A percentile compares a stretch with the other conserved stretches of the same genome.
These are phyloP conservation scores for Colletotrichum tofieldiae DNA, from an alignment of 2,329 filamentous ascomycete species.

Conservation along the genomic window DNA sequence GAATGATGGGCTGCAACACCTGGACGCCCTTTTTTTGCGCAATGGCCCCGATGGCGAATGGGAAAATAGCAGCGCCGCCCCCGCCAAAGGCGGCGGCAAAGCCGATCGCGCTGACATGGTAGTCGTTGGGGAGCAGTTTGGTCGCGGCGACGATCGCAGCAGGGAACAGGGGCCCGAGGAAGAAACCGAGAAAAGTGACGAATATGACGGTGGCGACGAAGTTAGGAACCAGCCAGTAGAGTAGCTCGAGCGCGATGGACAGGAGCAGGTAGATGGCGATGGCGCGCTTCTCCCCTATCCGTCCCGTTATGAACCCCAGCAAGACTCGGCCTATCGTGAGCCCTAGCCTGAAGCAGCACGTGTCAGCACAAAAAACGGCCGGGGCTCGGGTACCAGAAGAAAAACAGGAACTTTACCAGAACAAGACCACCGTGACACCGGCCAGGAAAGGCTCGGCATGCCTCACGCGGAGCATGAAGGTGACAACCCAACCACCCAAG, in stretches of 20 bases:
- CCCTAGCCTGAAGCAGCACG: constrained; percentile 64
- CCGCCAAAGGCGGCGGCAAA: constrained; percentile 86
- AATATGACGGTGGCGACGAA: constrained; percentile 82
- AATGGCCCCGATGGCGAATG: constrained; percentile 79
- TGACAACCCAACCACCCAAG: constrained; percentile 84
- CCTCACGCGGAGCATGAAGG: constrained; percentile 88
- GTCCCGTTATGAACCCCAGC: constrained; percentile 83
- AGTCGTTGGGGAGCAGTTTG: constrained; percentile 79
- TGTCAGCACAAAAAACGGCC: not conserved
- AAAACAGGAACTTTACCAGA: constrained; percentile 68
- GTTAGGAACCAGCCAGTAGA: constrained; percentile 87
- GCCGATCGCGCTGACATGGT: constrained; percentile 86
- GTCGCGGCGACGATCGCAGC: constrained; percentile 81
- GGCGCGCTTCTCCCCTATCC: constrained; percentile 79
- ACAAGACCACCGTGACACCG: constrained; percentile 83
- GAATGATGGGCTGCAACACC: constrained; percentile 70
- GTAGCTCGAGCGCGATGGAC: constrained; percentile 75
- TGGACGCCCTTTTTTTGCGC: constrained; percentile 71
- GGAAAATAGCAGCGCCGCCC: constrained; percentile 77
- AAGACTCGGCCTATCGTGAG: constrained; percentile 82
- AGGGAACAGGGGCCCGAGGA: constrained; percentile 85
- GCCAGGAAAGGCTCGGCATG: constrained; percentile 78
- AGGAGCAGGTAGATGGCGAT: constrained; percentile 75
- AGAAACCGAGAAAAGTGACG: constrained; percentile 82
- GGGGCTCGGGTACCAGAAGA: not conserved